A percentile compares a stretch with the other conserved stretches of the same genome.
Evolutionary conservation across 495 filamentous ascomycete genomes (phyloP).

Genomic region (Tuber brumale): DNA sequence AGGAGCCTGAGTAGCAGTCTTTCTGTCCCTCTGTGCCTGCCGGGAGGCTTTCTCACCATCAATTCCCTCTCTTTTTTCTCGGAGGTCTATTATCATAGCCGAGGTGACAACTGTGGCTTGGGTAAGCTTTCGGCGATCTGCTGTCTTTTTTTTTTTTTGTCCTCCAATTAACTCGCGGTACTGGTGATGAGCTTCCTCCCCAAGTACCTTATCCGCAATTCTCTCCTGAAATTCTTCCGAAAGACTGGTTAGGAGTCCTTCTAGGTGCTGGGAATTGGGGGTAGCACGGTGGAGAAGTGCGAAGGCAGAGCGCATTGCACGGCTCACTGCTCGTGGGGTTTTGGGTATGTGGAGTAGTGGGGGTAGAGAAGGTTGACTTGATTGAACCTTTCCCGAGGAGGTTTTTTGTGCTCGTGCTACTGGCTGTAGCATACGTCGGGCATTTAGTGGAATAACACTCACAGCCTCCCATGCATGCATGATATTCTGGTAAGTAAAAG

Average conservation of each 20-base stretch:
- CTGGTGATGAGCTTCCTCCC: background rate
- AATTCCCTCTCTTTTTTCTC: background rate
- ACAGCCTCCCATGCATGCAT: background rate
- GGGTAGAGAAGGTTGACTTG: rapidly evolving
- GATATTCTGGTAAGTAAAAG: background rate
- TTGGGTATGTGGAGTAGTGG: background rate
- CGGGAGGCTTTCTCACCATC: background rate
- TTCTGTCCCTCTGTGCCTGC: background rate
- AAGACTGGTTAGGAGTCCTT: background rate
- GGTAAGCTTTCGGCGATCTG: background rate
- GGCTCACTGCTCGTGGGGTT: background rate
- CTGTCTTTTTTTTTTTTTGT: background rate
- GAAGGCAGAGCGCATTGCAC: background rate
- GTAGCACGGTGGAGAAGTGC: background rate
- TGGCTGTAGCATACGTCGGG: background rate
- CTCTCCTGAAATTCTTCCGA: background rate
- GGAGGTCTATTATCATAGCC: background rate
- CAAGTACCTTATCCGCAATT: background rate
- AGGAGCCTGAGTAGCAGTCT: background rate
- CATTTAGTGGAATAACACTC: background rate
- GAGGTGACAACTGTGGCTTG: background rate
- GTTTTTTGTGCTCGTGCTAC: background rate
- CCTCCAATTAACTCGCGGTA: background rate
- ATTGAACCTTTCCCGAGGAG: background rate
- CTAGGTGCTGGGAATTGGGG: background rate